Percentiles rank a stretch among this genome's conserved stretches.
Evolutionary conservation across 805 yeast species (phyloP).

Genomic region (Maudiozyma saulgeensis): DNA sequence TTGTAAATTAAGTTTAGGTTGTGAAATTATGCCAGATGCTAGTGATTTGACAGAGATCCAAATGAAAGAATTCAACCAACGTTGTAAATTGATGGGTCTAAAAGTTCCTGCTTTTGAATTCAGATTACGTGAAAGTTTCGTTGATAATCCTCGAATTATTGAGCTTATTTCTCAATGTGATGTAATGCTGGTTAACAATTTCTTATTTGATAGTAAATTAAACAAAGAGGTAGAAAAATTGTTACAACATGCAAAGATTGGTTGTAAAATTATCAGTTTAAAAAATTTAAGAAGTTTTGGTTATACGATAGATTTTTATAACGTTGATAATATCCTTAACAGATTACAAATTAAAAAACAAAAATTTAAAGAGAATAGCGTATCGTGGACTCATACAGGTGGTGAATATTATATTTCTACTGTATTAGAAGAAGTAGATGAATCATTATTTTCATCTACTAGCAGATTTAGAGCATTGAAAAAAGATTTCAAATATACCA

Average conservation of each 20-base stretch:
- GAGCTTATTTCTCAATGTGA: constrained; percentile 50
- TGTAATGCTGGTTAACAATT: constrained; percentile 73
- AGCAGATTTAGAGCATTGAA: constrained; percentile 19
- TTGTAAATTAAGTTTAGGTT: constrained; percentile 67
- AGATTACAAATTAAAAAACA: constrained; percentile 53
- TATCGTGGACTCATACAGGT: constrained; percentile 79
- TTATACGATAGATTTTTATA: constrained; percentile 46
- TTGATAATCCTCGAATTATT: constrained; percentile 49
- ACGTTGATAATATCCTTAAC: constrained; percentile 49
- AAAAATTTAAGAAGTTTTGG: constrained; percentile 74
- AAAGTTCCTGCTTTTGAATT: constrained; percentile 46
- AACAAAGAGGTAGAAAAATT: constrained; percentile 59
- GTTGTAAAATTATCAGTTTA: constrained; percentile 70
- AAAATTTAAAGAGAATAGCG: constrained; percentile 59
- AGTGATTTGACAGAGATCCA: constrained; percentile 59
- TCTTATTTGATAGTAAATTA: constrained; percentile 67
- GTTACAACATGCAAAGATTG: constrained; percentile 54
- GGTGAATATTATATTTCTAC: constrained; percentile 72
- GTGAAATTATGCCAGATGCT: constrained; percentile 82
- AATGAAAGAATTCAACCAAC: constrained; percentile 42
- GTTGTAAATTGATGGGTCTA: constrained; percentile 58
- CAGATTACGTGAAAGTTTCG: constrained; percentile 62
- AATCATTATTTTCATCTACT: constrained; percentile 18
- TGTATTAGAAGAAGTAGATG: constrained; percentile 37
- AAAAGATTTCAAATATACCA: constrained; percentile 18